A percentile compares a stretch with the other conserved stretches of the same genome.
Evolutionary conservation across 768 basidiomycete genomes (phyloP).

Genomic region (Leccinum ochraceum): DNA sequence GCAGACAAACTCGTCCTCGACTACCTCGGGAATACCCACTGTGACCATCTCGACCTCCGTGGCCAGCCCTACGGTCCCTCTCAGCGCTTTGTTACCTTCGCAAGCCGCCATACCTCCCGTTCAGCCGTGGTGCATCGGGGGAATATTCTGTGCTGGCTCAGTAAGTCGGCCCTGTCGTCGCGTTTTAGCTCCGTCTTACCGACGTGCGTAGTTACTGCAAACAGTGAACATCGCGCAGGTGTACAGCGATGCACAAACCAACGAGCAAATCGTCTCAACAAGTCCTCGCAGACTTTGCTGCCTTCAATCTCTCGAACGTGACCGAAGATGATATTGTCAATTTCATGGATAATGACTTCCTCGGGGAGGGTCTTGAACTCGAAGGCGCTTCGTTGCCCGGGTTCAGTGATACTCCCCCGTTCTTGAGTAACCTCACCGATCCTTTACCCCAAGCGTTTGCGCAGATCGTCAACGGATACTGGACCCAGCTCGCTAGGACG

Average conservation of each 20-base stretch:
- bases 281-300: constrained; percentile 69
- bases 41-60: constrained; percentile 59
- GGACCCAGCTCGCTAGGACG: constrained; percentile 74
- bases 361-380: constrained; percentile 85
- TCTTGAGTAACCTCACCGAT: constrained; percentile 70
- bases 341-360: constrained; percentile 76
- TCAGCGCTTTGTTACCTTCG: constrained; percentile 57
- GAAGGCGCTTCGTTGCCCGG: constrained; percentile 57
- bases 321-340: constrained; percentile 66
- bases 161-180: constrained; percentile 41
- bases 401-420: constrained; percentile 64
- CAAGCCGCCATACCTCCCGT: constrained; percentile 63
- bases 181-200: not conserved
- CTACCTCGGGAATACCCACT: constrained; percentile 27
- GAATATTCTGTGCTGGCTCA: constrained; percentile 80
- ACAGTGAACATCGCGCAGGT: constrained; percentile 78
- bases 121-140: constrained; percentile 74
- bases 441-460: constrained; percentile 71
- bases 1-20: constrained; percentile 8
- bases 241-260: constrained; percentile 78
- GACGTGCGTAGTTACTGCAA: constrained; percentile 65
- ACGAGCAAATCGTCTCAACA: constrained; percentile 64
- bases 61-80: constrained; percentile 61
- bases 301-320: constrained; percentile 37
- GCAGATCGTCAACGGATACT: constrained; percentile 81